Evolutionary conservation across 2,329 filamentous ascomycete species (phyloP), one percentile per base, ranked within the genome.

Genomic region (Diaporthe humulicola): DNA sequence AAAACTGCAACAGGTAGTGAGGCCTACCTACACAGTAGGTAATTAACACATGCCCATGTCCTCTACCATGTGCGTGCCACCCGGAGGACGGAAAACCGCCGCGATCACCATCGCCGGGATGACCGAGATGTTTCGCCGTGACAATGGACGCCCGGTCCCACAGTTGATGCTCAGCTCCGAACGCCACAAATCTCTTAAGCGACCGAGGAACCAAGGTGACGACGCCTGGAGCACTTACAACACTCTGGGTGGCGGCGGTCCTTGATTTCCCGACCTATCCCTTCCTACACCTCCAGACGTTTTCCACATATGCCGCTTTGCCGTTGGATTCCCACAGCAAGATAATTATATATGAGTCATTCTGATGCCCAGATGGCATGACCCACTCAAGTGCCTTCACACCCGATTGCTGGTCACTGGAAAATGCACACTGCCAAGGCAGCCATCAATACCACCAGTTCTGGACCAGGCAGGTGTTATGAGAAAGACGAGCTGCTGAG

Each of bases 101-200:
- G 52, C n/a, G 56, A 1, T 38, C 56, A n/a, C 33, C n/a, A 61
- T 33, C 45, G 30, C 17, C 48, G 56, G 42, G 48, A 22, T 28
- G 57, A 40, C 42, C 40, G 52, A 56, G 36, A 52, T n/a, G 25
- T 54, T 56, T n/a, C 42, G 40, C n/a, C 22, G 15, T 14, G 8
- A 52, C 42, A 52, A 17, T 28, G 42, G 36, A 19, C 28, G 56
- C 36, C 56, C 48, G n/a, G 70, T 71, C 33, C 56, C 40, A 28
- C 56, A 30, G 33, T 38, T 60, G 56, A 50, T 28, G 19, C 69
- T 45, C 54, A 71, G 33, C 70, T 40, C n/a, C n/a, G 42, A 9
- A 33, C 56, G 70, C 70, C 70, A 61, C 69, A 52, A 28, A 50
- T 25, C 19, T 50, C 19, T 19, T n/a, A 71, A 58, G 50, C 69